Evolutionary conservation across 139 green algal genomes (phyloP).

Genomic region (Coelastrella sp.): DNA sequence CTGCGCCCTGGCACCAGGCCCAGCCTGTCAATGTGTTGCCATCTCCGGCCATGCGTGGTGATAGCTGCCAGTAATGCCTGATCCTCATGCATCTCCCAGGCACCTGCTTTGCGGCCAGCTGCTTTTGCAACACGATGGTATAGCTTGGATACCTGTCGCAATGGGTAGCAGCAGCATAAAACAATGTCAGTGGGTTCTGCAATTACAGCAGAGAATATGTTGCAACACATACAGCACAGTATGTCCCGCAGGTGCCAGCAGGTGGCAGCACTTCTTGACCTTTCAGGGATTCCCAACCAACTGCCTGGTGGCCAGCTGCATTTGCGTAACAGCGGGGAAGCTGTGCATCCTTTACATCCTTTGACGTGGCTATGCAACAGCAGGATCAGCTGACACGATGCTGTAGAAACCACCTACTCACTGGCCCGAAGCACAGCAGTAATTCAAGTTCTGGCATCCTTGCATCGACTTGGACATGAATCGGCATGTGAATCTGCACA

Average conservation of each 20-base stretch:
- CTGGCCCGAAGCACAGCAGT: no score
- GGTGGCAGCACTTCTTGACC: not conserved
- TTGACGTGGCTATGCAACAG: not conserved
- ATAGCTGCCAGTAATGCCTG: not conserved
- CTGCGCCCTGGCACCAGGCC: not conserved
- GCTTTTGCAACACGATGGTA: not conserved
- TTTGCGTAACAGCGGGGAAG: not conserved
- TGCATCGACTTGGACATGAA: no score
- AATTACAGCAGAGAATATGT: no score
- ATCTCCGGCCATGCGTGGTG: not conserved
- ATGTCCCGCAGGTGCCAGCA: no score
- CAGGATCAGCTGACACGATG: not conserved
- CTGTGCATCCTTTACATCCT: not conserved
- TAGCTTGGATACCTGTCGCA: not conserved
- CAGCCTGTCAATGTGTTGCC: not conserved
- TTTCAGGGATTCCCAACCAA: not conserved
- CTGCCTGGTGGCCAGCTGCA: not conserved
- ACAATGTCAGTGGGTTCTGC: no score
- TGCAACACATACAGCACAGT: no score
- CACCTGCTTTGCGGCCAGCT: not conserved
- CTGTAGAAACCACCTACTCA: no score
- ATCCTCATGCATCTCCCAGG: not conserved
- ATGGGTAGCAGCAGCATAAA: not conserved
- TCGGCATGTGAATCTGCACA: no score
- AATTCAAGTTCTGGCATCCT: no score